These are phyloP conservation scores for Climacium dendroides DNA, from an alignment of 225 moss, liverwort and hornwort genomes.

Conservation along the genomic window DNA sequence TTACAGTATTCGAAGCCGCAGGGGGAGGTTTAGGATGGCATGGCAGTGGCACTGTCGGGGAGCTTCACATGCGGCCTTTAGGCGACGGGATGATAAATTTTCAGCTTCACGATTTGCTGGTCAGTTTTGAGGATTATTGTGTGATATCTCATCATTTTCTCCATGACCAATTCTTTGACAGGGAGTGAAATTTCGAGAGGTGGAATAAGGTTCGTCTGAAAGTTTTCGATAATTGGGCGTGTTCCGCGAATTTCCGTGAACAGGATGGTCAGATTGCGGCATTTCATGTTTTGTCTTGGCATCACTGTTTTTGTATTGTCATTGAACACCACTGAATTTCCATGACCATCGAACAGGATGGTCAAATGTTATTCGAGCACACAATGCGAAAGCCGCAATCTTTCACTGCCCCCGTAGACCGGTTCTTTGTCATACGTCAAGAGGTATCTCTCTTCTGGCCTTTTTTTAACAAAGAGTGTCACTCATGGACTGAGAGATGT, in stretches of 20 bases:
- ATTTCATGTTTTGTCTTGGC: neutral
- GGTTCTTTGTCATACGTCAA: constrained; percentile 46
- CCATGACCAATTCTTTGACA: neutral
- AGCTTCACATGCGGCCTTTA: constrained; percentile 54
- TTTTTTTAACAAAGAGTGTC: neutral
- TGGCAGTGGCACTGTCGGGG: constrained; percentile 49
- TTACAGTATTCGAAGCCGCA: constrained; percentile 51
- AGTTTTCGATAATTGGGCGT: neutral
- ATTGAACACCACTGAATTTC: neutral
- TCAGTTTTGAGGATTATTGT: neutral
- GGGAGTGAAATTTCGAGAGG: neutral
- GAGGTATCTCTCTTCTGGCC: constrained; percentile 19
- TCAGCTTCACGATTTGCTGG: constrained; percentile 58
- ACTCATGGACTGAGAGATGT: neutral
- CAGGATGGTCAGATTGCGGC: neutral
- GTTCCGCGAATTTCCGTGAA: neutral
- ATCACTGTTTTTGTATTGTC: neutral
- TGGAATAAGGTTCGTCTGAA: neutral
- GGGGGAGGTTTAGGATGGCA: constrained; percentile 50
- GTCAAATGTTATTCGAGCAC: constrained; percentile 51
- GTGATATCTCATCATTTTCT: neutral
- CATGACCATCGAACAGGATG: constrained; percentile 35
- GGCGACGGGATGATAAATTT: constrained; percentile 58
- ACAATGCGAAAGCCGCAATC: constrained; percentile 50
- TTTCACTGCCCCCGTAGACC: constrained; percentile 42